Conservation (phyloP, 73 alveolate species). For the Tetrahymena borealis region DNA sequence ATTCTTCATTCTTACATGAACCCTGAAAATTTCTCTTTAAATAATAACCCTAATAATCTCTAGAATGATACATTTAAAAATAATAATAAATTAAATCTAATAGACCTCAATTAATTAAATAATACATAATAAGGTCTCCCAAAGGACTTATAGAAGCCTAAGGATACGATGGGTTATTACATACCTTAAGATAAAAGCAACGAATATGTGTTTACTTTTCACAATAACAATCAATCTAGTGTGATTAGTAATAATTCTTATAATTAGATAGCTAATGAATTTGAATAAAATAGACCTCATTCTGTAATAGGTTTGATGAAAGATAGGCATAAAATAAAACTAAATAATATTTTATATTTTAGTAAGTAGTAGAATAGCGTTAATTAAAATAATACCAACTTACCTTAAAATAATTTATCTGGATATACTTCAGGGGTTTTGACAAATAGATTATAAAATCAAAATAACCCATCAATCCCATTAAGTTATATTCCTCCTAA, state of each 20-base stretch:
- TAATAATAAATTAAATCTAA: not conserved
- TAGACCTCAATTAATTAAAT: not conserved
- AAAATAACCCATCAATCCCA: not conserved
- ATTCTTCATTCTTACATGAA: not conserved
- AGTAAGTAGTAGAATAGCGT: not conserved
- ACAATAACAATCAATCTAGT: not conserved
- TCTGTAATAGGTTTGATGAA: not conserved
- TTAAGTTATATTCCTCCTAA: not conserved
- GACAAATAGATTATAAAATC: not conserved
- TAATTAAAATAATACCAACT: not conserved
- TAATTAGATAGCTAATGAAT: not conserved
- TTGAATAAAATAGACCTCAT: not conserved
- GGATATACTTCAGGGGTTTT: not conserved
- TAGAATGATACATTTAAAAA: not conserved
- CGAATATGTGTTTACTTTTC: not conserved
- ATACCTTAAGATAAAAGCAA: not conserved
- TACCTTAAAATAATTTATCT: not conserved
- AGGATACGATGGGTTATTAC: too few relatives aligned
- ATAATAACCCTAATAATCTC: not conserved
- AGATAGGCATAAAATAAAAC: not conserved
- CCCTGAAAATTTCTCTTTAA: not conserved
- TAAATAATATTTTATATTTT: not conserved
- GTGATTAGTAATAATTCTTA: not conserved
- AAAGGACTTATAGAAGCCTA: too few relatives aligned
- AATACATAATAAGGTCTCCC: too few relatives aligned